Evolutionary conservation across 345 rosid genomes (phyloP), one percentile per base, ranked within the genome.

Genomic region (Gossypium arboreum): DNA sequence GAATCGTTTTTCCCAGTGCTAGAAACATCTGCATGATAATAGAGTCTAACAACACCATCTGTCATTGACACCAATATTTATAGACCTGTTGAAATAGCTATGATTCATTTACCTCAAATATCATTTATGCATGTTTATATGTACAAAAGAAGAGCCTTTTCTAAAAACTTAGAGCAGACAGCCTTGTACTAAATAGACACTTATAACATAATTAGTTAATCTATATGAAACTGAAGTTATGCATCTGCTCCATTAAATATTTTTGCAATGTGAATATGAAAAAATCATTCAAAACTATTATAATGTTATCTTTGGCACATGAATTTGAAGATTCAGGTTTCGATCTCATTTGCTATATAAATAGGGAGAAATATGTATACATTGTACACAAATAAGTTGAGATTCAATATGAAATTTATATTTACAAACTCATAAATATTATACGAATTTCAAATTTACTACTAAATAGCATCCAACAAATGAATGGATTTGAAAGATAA

Each of bases 231-330:
- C 4, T 41, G 24, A 41, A 64, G 27, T 18, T 20, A 44, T 20
- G 52, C 16, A 18, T 62, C 51, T 50, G n/a, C 66, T 29, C 17
- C 45, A 29, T 20, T 24, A 47, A 48, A 24, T 3, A 10, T 9
- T 22, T 22, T 48, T 50, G 41, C 45, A 51, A 25, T 16, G 22
- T 24, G 15, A 57, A 72, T 27, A 18, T 55, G 8, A 41, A 41
- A 12, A 56, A 41, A 55, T 18, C 13, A 71, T 52, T 39, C 64
- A 71, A 55, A 71, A 13, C 54, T 45, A 67, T 45, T 67, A 45
- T 67, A 20, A 9, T 56, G 22, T 56, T 56, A 56, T 18, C 10
- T 18, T 56, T 12, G 16, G n/a, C 6, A 51, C 55, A 51, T 51
- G 55, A 51, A 15, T 4, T 51, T 20, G 25, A 56, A 56, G 60